Evolutionary conservation across 768 basidiomycete species (phyloP).

Genomic region (Sporobolomyces phaffii): DNA sequence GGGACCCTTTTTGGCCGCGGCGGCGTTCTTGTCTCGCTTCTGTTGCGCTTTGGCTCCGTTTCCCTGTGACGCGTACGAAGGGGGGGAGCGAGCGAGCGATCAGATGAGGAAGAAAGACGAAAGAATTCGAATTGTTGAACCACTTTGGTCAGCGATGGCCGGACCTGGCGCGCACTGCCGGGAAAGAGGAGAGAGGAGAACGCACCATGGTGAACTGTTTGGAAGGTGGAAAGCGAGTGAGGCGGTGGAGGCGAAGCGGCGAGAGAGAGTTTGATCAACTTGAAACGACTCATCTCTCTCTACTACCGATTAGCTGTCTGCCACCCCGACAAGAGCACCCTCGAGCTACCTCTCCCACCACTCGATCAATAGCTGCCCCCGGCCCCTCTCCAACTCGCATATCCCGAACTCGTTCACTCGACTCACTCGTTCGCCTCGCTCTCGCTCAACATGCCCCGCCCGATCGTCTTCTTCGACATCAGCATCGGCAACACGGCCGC

Average conservation of each 20-base stretch:
- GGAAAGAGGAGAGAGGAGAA: neutral
- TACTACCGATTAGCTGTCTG: too few relatives aligned
- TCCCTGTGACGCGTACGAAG: constrained; percentile 12
- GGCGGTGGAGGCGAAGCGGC: neutral
- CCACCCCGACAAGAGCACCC: too few relatives aligned
- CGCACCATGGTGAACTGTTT: neutral
- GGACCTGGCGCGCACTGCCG: too few relatives aligned
- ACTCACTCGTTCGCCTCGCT: too few relatives aligned
- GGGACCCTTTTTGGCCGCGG: constrained; percentile 22
- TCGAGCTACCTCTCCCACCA: too few relatives aligned
- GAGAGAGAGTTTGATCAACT: too few relatives aligned
- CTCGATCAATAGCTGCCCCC: too few relatives aligned
- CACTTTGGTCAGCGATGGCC: too few relatives aligned
- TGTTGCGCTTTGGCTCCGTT: constrained; percentile 31
- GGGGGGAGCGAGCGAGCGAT: neutral
- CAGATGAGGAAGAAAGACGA: neutral
- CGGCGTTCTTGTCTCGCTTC: constrained; percentile 23
- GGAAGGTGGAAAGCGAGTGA: neutral
- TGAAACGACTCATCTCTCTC: too few relatives aligned
- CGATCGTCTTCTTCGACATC: constrained; percentile 94
- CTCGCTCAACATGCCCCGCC: constrained; percentile 53
- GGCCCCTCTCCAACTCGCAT: too few relatives aligned
- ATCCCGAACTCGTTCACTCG: too few relatives aligned
- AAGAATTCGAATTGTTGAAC: neutral
- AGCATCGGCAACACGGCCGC: constrained; percentile 94